Conservation (phyloP, 1,284 basidiomycete species). For the Pseudozyma pruni region DNA sequence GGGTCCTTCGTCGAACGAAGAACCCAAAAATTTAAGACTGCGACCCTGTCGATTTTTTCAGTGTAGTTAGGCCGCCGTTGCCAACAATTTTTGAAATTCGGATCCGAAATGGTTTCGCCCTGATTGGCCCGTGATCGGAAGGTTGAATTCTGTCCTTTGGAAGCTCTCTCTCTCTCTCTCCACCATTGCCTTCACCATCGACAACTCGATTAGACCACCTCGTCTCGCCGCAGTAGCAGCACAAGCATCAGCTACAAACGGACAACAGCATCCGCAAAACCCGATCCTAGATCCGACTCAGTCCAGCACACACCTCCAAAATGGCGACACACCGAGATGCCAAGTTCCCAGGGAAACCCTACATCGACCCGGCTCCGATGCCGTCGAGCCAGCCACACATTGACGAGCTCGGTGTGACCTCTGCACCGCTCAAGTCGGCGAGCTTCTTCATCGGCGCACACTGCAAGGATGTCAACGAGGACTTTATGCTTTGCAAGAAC, state of each 20-base stretch:
- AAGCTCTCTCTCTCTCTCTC: conserved; percentile 13
- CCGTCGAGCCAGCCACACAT: conserved; percentile 76
- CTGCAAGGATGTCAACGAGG: conserved; percentile 98
- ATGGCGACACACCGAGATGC: conserved; percentile 68
- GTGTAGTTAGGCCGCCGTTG: conserved; percentile 1
- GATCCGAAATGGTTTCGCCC: conserved; percentile 34
- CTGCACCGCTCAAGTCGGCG: conserved; percentile 93
- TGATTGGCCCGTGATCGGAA: conserved; percentile 51
- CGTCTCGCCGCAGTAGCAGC: background rate
- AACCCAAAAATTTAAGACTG: background rate
- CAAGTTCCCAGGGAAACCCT: conserved; percentile 64
- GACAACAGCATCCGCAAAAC: too few relatives aligned
- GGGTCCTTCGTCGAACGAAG: conserved; percentile 7
- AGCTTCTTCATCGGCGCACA: conserved; percentile 96
- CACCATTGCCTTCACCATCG: background rate
- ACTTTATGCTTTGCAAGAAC: conserved; percentile 99
- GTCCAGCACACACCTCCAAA: conserved; percentile 13
- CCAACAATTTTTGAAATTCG: background rate
- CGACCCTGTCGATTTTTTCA: background rate
- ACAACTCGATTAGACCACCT: background rate
- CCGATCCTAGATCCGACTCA: background rate
- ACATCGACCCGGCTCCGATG: conserved; percentile 63
- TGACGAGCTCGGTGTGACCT: conserved; percentile 88
- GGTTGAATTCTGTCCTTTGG: conserved; percentile 19
- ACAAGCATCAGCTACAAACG: background rate